Evolutionary conservation across 495 filamentous ascomycete genomes (phyloP).

Genomic region (Penicillium daleae): DNA sequence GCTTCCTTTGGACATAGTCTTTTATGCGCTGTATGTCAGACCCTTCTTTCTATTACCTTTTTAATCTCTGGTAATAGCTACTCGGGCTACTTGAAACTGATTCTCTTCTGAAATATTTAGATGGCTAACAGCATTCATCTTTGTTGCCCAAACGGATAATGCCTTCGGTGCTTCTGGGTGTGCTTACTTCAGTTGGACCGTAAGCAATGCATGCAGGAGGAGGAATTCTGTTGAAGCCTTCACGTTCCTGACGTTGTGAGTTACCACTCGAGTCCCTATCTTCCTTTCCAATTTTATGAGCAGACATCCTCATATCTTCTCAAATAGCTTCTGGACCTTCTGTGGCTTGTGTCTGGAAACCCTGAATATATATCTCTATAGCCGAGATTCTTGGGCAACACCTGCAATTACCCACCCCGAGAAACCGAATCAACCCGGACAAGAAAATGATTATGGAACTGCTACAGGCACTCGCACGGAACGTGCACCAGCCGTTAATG

Average conservation of each 20-base stretch:
- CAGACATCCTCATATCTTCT: not conserved
- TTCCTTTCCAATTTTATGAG: not conserved
- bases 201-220: not conserved
- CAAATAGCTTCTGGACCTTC: constrained; percentile 13
- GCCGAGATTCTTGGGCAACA: not conserved
- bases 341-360: constrained; percentile 13
- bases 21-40: constrained; percentile 19
- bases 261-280: not conserved
- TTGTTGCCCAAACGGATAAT: constrained; percentile 20
- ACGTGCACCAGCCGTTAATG: not conserved
- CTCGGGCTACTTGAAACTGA: not conserved
- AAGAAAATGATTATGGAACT: not conserved
- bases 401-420: not conserved
- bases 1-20: constrained; percentile 26
- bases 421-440: not conserved
- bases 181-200: not conserved
- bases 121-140: constrained; percentile 27
- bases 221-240: constrained; percentile 6
- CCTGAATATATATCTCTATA: constrained; percentile 7
- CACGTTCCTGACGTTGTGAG: constrained; percentile 4
- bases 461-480: not conserved
- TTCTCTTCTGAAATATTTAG: not conserved
- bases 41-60: not conserved
- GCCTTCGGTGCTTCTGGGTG: not conserved
- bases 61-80: not conserved